Conservation (phyloP, 805 yeast species). For the Diddensiella santjacobensis region DNA sequence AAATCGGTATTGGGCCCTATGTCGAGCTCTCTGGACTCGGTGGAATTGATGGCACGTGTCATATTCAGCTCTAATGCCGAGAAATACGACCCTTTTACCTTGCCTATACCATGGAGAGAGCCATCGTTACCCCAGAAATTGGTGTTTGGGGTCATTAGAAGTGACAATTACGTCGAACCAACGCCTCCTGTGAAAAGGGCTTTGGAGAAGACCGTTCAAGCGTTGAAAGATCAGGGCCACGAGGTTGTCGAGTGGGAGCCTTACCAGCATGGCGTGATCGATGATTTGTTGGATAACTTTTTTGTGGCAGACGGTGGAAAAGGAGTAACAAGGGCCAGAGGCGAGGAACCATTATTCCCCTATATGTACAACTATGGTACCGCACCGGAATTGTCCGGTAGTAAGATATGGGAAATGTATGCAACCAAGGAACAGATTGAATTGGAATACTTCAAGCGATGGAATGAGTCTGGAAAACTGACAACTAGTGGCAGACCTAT, state of each 20-base stretch:
- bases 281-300: neutral
- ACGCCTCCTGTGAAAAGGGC: constrained; percentile 50
- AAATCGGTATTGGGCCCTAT: constrained; percentile 47
- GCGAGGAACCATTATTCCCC: constrained; percentile 34
- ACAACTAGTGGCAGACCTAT: constrained; percentile 42
- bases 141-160: constrained; percentile 8
- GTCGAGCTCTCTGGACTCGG: constrained; percentile 39
- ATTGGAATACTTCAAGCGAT: constrained; percentile 39
- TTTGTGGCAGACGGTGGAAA: constrained; percentile 5
- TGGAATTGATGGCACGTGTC: constrained; percentile 46
- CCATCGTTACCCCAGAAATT: constrained; percentile 7
- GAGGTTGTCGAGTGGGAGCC: constrained; percentile 27
- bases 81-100: constrained; percentile 35
- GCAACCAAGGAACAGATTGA: constrained; percentile 26
- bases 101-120: constrained; percentile 17
- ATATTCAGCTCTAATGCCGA: constrained; percentile 38
- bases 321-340: constrained; percentile 7
- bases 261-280: neutral
- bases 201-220: constrained; percentile 33
- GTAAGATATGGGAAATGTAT: constrained; percentile 44
- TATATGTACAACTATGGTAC: constrained; percentile 39
- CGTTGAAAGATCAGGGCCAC: constrained; percentile 16
- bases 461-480: constrained; percentile 38
- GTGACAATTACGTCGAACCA: constrained; percentile 45
- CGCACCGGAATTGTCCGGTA: constrained; percentile 36